These are phyloP conservation scores for Cryphonectria carpinicola DNA, from an alignment of 2,329 filamentous ascomycete species.

Conservation along the genomic window DNA sequence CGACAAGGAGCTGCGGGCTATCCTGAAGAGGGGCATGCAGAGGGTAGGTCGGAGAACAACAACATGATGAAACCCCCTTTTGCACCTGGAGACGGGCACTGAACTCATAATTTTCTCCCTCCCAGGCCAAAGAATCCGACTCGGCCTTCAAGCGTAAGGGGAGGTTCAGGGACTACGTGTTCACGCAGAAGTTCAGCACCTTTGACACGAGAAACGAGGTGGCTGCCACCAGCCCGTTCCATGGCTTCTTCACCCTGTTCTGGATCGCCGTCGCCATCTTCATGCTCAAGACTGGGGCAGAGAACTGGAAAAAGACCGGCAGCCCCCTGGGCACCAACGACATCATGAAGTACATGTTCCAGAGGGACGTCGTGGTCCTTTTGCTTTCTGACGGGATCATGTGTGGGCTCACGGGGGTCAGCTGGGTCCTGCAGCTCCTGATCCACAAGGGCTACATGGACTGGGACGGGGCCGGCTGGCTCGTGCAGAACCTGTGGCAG, in stretches of 20 bases:
- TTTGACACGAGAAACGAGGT: conserved; percentile 74
- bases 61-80: background rate
- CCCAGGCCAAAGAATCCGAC: conserved; percentile 23
- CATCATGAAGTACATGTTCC: conserved; percentile 71
- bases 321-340: conserved; percentile 72
- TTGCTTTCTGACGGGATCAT: conserved; percentile 70
- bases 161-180: conserved; percentile 62
- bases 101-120: conserved; percentile 7
- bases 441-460: conserved; percentile 63
- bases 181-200: conserved; percentile 72
- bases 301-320: conserved; percentile 71
- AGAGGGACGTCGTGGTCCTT: conserved; percentile 56
- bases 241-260: conserved; percentile 80
- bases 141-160: conserved; percentile 32
- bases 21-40: conserved; percentile 39
- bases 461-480: conserved; percentile 73
- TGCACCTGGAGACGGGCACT: conserved; percentile 31
- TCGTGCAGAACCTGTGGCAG: conserved; percentile 78
- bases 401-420: conserved; percentile 67
- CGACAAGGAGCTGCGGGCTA: conserved; percentile 46
- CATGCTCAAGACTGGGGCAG: conserved; percentile 67
- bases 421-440: conserved; percentile 66
- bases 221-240: conserved; percentile 70
- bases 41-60: conserved; percentile 28
- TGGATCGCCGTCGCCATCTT: conserved; percentile 73